A percentile compares a stretch with the other conserved stretches of the same genome.
Conservation (phyloP, 352 stramenopile genomes). For the Pythium aquatile region DNA sequence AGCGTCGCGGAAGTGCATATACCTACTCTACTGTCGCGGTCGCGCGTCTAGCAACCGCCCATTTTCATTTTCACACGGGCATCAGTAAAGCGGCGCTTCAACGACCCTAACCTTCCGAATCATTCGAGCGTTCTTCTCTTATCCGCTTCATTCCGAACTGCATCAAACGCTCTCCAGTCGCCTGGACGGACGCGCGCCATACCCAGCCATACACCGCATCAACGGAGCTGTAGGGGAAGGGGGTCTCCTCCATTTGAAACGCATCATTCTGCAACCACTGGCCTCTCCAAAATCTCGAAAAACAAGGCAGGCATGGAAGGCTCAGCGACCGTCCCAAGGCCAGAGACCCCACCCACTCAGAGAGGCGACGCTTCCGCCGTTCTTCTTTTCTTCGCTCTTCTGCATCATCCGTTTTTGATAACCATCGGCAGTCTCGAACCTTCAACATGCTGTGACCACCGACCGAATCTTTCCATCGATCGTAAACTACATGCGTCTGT, state of each 20-base stretch:
- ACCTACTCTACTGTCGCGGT: neutral
- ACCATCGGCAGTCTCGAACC: slow-evolving; percentile 18
- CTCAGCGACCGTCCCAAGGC: too few relatives aligned
- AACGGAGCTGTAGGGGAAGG: neutral
- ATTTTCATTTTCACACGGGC: neutral
- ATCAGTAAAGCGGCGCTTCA: neutral
- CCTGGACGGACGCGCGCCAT: slow-evolving; percentile 13
- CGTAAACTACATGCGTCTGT: slow-evolving; percentile 19
- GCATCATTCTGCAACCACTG: slow-evolving; percentile 9
- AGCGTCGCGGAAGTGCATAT: slow-evolving; percentile 12
- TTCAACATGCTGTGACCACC: slow-evolving; percentile 12
- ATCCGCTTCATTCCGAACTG: slow-evolving; percentile 4
- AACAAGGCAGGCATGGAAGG: slow-evolving; percentile 6
- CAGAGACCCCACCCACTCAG: neutral
- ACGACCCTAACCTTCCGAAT: neutral
- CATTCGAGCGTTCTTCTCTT: neutral
- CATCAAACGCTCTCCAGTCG: slow-evolving; percentile 8
- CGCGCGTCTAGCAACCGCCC: neutral
- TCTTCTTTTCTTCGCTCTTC: slow-evolving; percentile 15
- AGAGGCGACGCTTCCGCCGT: slow-evolving; percentile 16
- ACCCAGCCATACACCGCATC: neutral
- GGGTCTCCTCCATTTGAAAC: slow-evolving; percentile 3
- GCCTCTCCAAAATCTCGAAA: slow-evolving; percentile 18
- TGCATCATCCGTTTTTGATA: slow-evolving; percentile 22
- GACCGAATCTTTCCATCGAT: slow-evolving; percentile 28